Evolutionary conservation across 1,284 basidiomycete species (phyloP), one percentile per base, ranked within the genome.

Genomic region (Fistulinella cinereoalba): DNA sequence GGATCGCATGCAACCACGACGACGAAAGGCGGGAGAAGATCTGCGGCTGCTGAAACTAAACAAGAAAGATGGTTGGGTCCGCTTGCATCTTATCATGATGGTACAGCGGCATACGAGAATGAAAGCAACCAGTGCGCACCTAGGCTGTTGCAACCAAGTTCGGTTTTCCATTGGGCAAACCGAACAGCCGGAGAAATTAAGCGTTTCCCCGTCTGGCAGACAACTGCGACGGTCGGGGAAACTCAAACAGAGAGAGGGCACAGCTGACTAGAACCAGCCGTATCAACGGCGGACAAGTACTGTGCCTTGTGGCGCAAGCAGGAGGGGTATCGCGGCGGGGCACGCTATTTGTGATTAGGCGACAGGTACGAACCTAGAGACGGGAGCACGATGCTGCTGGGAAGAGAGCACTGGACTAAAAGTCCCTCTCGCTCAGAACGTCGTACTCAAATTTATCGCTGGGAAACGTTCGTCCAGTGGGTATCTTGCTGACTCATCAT

Each of bases 401-500:
- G 41, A 55, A 51, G 18, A 28, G n/a, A n/a, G n/a, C n/a, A n/a
- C 25, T 24, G 19, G 19, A 23, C 23, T 8, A n/a, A 23, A 21
- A 46, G 11, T 27, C 13, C 19, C 27, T 25, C 4, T 7, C 33
- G 16, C 3, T 7, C 25, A 31, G 16, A 44, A 45, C 25, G 31
- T 29, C 18, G 21, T 12, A 22, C 37, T 28, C 19, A 33, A 24
- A 39, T 29, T 38, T 38, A 39, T 49, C 50, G 37, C 42, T 46
- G 27, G 19, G 25, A 37, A n/a, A 16, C 22, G 24, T n/a, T n/a
- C n/a, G 46, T n/a, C 16, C 16, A 21, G 6, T 37, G 16, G 21
- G 32, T n/a, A 32, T 32, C 29, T 41, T 19, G 49, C 49, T 58
- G 58, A 55, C 37, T 57, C 54, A 60, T 43, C 33, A 46, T 57